These are phyloP conservation scores for Cytospora paraplurivora DNA, from an alignment of 2,329 filamentous ascomycete species.

Conservation along the genomic window DNA sequence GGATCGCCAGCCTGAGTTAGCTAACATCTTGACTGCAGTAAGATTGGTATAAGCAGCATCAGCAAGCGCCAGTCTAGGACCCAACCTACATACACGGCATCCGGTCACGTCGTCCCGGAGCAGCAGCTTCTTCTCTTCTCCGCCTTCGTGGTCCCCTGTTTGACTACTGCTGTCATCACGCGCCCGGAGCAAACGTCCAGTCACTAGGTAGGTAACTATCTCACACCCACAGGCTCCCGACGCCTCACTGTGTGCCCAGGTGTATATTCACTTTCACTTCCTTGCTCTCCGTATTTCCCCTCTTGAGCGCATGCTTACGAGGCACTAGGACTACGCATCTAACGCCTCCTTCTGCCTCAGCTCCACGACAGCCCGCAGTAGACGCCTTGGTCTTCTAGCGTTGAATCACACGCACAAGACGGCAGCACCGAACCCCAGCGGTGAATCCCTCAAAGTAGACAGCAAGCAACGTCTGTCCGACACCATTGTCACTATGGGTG, in stretches of 20 bases:
- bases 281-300: background rate
- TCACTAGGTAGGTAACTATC: background rate
- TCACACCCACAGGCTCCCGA: constrained; percentile 5
- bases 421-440: background rate
- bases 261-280: constrained; percentile 17
- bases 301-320: constrained; percentile 16
- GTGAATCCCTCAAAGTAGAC: constrained; percentile 5
- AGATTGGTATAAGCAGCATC: constrained; percentile 9
- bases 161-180: background rate
- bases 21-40: constrained; percentile 19
- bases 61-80: constrained; percentile 20
- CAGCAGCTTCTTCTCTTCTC: constrained; percentile 16
- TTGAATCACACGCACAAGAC: background rate
- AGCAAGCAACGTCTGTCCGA: constrained; percentile 8
- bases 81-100: constrained; percentile 2
- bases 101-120: constrained; percentile 6
- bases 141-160: background rate
- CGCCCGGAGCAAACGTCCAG: background rate
- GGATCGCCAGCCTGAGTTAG: constrained; percentile 10
- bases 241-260: constrained; percentile 4
- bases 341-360: constrained; percentile 5
- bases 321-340: constrained; percentile 7
- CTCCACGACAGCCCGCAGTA: constrained; percentile 13
- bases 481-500: constrained; percentile 24
- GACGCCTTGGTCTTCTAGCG: constrained; percentile 6